Evolutionary conservation across 495 filamentous ascomycete species (phyloP).

Genomic region (Bombardia bombarda): DNA sequence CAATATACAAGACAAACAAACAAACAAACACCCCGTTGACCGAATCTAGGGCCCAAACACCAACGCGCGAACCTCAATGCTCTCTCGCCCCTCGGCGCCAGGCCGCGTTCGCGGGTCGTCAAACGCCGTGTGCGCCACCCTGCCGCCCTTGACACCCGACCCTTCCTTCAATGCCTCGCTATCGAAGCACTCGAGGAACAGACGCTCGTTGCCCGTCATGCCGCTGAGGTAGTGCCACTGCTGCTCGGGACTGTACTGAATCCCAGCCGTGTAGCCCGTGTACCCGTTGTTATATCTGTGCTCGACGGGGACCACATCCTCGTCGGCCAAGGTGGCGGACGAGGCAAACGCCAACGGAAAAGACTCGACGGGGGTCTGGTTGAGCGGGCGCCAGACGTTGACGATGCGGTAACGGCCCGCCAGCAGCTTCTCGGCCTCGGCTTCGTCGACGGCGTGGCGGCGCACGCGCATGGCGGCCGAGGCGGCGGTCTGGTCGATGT

Average conservation of each 20-base stretch:
- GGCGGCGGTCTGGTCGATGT: constrained; percentile 75
- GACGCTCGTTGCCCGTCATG: constrained; percentile 63
- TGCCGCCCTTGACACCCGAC: constrained; percentile 46
- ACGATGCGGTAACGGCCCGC: constrained; percentile 64
- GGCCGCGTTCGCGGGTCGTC: constrained; percentile 56
- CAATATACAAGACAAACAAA: too few relatives aligned
- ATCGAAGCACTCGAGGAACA: constrained; percentile 82
- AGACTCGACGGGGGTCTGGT: constrained; percentile 56
- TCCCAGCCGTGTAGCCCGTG: constrained; percentile 69
- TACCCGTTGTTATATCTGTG: constrained; percentile 63
- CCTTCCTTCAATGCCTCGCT: constrained; percentile 42
- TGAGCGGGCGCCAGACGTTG: constrained; percentile 82
- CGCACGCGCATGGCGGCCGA: constrained; percentile 58
- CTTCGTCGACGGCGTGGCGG: constrained; percentile 44
- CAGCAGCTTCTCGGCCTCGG: constrained; percentile 49
- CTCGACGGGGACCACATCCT: constrained; percentile 62
- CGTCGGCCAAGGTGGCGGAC: constrained; percentile 47
- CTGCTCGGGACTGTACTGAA: constrained; percentile 50
- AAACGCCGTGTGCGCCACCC: constrained; percentile 80
- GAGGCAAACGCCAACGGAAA: constrained; percentile 66
- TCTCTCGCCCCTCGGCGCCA: constrained; percentile 59
- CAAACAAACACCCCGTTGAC: too few relatives aligned
- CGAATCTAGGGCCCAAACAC: constrained; percentile 58
- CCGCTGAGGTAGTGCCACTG: constrained; percentile 76
- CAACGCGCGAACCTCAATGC: constrained; percentile 80